Evolutionary conservation across 2,329 filamentous ascomycete genomes (phyloP).

Genomic region (Fusarium decemcellulare): DNA sequence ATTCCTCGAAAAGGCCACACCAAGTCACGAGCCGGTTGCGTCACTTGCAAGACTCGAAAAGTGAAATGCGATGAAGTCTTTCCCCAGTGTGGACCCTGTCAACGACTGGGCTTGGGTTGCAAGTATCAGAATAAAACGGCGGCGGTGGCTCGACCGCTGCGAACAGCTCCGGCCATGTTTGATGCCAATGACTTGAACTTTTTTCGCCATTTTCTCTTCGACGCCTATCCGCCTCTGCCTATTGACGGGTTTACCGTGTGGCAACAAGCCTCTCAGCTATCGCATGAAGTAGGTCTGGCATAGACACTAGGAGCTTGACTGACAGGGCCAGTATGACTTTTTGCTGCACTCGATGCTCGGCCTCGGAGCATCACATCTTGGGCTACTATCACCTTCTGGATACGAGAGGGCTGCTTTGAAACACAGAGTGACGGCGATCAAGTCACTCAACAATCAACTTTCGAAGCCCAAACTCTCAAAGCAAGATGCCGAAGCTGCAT

Average conservation of each 20-base stretch:
- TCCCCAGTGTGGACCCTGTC: slow-evolving; percentile 55
- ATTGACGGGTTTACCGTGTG: slow-evolving; percentile 54
- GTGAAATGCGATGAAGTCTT: slow-evolving; percentile 60
- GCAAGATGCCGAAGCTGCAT: slow-evolving; percentile 54
- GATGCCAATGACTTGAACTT: slow-evolving; percentile 63
- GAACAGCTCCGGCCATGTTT: slow-evolving; percentile 50
- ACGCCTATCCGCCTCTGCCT: slow-evolving; percentile 59
- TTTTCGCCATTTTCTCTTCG: slow-evolving; percentile 66
- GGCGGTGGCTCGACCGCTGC: slow-evolving; percentile 29
- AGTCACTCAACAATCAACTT: slow-evolving; percentile 53
- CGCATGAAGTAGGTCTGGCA: slow-evolving; percentile 50
- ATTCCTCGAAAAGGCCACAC: slow-evolving; percentile 54
- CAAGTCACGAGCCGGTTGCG: slow-evolving; percentile 52
- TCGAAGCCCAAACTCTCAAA: slow-evolving; percentile 45
- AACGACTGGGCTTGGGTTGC: slow-evolving; percentile 54
- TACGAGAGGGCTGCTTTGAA: slow-evolving; percentile 49
- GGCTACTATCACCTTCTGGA: slow-evolving; percentile 41
- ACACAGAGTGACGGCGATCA: slow-evolving; percentile 56
- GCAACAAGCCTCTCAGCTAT: slow-evolving; percentile 54
- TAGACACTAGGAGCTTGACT: background rate
- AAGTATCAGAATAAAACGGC: slow-evolving; percentile 46
- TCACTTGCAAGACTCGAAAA: slow-evolving; percentile 54
- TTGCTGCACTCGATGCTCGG: slow-evolving; percentile 59
- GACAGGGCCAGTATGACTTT: slow-evolving; percentile 53
- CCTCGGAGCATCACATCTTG: slow-evolving; percentile 56